phyloP scores from a whole-genome alignment of 805 yeast species.

The Vanderwaltozyma tropicalis region DNA sequence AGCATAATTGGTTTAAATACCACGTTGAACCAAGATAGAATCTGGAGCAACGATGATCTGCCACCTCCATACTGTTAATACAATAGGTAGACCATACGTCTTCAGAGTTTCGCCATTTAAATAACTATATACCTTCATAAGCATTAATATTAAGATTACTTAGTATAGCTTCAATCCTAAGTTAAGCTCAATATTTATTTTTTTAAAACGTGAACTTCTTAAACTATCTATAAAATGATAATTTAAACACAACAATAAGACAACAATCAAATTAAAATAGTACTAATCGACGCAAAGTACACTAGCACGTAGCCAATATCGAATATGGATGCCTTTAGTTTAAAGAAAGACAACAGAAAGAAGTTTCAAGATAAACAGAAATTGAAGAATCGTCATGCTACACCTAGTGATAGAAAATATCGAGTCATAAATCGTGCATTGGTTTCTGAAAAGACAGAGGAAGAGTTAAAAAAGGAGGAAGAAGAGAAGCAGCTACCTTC shows the following conservation, averaged over 20 bases:
- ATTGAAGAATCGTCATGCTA: constrained; percentile 30
- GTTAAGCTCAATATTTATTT: not conserved
- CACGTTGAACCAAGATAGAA: constrained; percentile 1
- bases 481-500: constrained; percentile 10
- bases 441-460: constrained; percentile 15
- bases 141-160: too few species aligned
- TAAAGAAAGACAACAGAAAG: constrained; percentile 33
- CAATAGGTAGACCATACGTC: too few species aligned
- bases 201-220: not conserved
- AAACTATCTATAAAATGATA: too few species aligned
- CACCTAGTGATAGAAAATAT: constrained; percentile 31
- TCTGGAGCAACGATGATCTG: constrained; percentile 24
- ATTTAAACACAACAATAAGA: too few species aligned
- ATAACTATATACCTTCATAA: too few species aligned
- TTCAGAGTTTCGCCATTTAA: too few species aligned
- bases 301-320: too few species aligned
- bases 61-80: constrained; percentile 21
- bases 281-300: not conserved
- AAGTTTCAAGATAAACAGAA: constrained; percentile 33
- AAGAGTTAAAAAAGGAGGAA: constrained; percentile 9
- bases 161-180: too few species aligned
- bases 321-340: constrained; percentile 13
- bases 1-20: constrained; percentile 16
- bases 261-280: not conserved
- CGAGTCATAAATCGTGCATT: constrained; percentile 15